Base-by-base conservation (phyloP, 2,329 filamentous ascomycete genomes). In the Pestalotiopsis sp. region DNA sequence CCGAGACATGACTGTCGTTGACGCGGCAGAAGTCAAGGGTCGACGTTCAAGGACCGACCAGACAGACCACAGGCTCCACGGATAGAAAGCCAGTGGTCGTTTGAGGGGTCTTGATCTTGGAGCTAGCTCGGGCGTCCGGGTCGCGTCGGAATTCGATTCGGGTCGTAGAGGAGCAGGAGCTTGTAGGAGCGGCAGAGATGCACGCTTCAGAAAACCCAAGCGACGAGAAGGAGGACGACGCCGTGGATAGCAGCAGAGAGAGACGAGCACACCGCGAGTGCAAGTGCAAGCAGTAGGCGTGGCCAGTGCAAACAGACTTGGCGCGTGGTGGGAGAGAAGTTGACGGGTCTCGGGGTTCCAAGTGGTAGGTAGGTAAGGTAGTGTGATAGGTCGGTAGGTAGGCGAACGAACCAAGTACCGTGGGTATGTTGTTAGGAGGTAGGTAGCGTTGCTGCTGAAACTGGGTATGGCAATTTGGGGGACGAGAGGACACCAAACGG, bases 1-100 rank as follows among this genome's bases (percentile, higher is more conserved):
- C 76, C 74, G 75, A 80, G 78, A 79, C 80, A 81, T 82, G 77
- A 78, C 79, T 76, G 74, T 73, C 71, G 71, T 74, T 68, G 73
- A 71, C 69, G 67, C 68, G 41, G 64, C n/a, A 20, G 52, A 68
- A 66, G 70, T 68, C 52, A 59, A 69, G 67, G 45, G 73, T 72
- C 72, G 73, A 67, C 20, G 56, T n/a, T 27, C 20, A 41, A 49
- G 52, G 39, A 31, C 64, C 36, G 38, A 73, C 71, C 69, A 65
- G 69, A 65, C 69, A 65, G 69, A 65, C 41, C 67, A 70, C 67
- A 69, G 67, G 63, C 69, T 72, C 70, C 73, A 72, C 69, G 17
- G 38, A 31, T 62, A 70, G 64, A 20, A 36, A 27, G 27, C 38
- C 36, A 52, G 36, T 23, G 20, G 31, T 57, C 13, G 31, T 31